Evolutionary conservation across 176 grass and related monocot species (phyloP).

Genomic region (Cymbopogon citratus): DNA sequence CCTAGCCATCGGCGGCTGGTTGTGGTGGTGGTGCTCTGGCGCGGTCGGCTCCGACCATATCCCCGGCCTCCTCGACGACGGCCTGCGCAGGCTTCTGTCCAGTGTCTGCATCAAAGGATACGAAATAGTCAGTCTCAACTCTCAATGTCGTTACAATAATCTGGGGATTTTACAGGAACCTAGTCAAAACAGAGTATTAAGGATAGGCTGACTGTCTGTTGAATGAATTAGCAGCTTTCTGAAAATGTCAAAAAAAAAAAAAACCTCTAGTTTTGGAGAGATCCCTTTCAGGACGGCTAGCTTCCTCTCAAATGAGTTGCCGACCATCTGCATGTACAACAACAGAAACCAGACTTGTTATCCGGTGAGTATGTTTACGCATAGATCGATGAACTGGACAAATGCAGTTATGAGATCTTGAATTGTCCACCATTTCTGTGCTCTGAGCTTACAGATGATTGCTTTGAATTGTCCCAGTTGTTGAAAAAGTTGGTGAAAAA

Average conservation of each 20-base stretch:
- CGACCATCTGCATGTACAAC: conserved; percentile 49
- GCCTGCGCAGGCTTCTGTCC: conserved; percentile 23
- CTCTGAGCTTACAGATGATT: conserved; percentile 25
- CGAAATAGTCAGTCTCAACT: background rate
- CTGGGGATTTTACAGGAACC: too few relatives aligned
- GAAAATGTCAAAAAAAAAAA: conserved; percentile 6
- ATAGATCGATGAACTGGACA: background rate
- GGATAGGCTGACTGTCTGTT: too few relatives aligned
- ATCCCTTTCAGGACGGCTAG: conserved; percentile 54
- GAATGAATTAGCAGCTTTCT: background rate
- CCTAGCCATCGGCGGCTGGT: background rate
- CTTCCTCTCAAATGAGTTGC: conserved; percentile 89
- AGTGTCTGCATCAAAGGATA: background rate
- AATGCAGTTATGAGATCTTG: background rate
- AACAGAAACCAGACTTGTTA: background rate
- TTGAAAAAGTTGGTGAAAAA: conserved; percentile 79
- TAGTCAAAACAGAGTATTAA: too few relatives aligned
- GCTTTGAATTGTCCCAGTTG: conserved; percentile 64
- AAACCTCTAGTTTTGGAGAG: conserved; percentile 58
- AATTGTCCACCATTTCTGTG: background rate
- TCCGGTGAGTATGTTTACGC: background rate
- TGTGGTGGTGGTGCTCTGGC: conserved; percentile 23
- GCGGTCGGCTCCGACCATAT: conserved; percentile 17
- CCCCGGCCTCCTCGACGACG: background rate
- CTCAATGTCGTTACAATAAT: too few relatives aligned